Percentiles rank a stretch among this genome's conserved stretches.
Conservation (phyloP, 257 asterid genomes). For the Capsicum pubescens region DNA sequence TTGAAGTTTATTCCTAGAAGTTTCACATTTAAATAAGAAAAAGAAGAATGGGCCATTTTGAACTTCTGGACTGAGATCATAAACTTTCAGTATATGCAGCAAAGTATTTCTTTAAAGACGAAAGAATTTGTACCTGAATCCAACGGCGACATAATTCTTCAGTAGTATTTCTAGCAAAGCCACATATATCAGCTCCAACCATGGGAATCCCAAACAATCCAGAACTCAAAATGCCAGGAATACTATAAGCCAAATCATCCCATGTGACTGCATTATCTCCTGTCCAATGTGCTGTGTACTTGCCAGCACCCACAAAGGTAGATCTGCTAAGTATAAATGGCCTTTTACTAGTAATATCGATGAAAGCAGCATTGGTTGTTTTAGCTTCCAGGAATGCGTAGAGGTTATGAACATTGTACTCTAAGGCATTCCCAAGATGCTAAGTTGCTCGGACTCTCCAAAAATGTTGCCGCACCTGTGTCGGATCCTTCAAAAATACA, state of each 20-base stretch:
- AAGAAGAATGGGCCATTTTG: not conserved
- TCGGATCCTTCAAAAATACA: too few relatives aligned
- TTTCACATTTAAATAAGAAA: not conserved
- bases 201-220: slow-evolving; percentile 91
- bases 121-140: slow-evolving; percentile 64
- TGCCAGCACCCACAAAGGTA: slow-evolving; percentile 87
- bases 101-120: not conserved
- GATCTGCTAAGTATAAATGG: slow-evolving; percentile 91
- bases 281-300: slow-evolving; percentile 93
- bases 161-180: slow-evolving; percentile 62
- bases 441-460: too few relatives aligned
- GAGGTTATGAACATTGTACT: slow-evolving; percentile 83
- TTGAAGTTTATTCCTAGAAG: not conserved
- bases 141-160: slow-evolving; percentile 97
- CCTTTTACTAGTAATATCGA: slow-evolving; percentile 59
- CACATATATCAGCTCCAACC: slow-evolving; percentile 99
- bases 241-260: slow-evolving; percentile 75
- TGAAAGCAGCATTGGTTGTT: slow-evolving; percentile 69
- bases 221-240: slow-evolving; percentile 72
- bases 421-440: slow-evolving; percentile 42
- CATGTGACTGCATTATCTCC: slow-evolving; percentile 94
- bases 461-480: too few relatives aligned
- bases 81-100: not conserved
- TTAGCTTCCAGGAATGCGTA: slow-evolving; percentile 75
- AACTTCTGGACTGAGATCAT: not conserved